Base-by-base conservation (phyloP, 306 rosid genomes). In the Ziziphus jujuba region DNA sequence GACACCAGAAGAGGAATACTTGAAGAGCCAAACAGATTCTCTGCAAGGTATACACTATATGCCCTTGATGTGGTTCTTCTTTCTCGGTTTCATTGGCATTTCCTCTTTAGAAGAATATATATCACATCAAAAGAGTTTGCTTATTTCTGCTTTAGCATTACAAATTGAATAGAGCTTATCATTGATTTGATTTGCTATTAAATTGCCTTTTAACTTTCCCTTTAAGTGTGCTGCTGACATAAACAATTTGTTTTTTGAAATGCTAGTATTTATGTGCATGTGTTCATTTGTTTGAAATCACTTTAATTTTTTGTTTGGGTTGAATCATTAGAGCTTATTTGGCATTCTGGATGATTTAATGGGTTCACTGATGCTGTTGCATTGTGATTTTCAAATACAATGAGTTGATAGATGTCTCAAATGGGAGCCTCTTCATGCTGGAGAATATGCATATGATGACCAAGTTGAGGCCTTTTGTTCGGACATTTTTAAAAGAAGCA, bases 381-480 rank as follows among this genome's bases (percentile, higher is more conserved):
- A n/a, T n/a, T n/a, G 33, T 28, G 33, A 4, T 28, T 31, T 57
- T 21, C 21, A n/a, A 24, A 13, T 24, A 48, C 3, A 31, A n/a
- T 51, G 3, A 75, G 71, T 52, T 52, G 24, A n/a, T n/a, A 88
- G 96, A 86, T 82, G 81, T 79, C 81, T 75, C 88, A 34, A 84
- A 84, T 63, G 97, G 90, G 6, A 88, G 84, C 77, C 90, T 90
- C 56, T 88, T 85, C 74, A 70, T 81, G 68, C 64, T 95, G 81
- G 83, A 82, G 34, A 15, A 40, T 7, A 86, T 95, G 88, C 81
- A 54, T 56, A 95, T 87, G 89, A 85, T 95, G 97, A 95, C 97
- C 56, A 95, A 90, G 78, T 85, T 90, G 75, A 87, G 97, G 82
- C 97, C 97, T 21, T 88, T 76, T 69, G 90, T 88, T 24, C 91